A percentile compares a stretch with the other conserved stretches of the same genome.
phyloP scores from a whole-genome alignment of 352 stramenopile species.

The Pythium plurisporium region DNA sequence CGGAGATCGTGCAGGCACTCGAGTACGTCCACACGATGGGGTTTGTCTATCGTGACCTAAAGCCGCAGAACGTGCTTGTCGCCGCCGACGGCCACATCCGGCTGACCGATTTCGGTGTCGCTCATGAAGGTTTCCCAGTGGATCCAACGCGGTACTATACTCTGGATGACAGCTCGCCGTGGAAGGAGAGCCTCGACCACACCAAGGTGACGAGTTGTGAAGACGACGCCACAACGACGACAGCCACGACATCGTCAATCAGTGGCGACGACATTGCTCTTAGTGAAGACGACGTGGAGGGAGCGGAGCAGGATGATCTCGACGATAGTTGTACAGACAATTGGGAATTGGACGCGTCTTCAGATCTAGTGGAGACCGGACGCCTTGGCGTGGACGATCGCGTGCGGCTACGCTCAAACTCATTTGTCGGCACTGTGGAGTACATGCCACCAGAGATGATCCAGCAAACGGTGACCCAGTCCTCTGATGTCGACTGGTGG shows the following conservation, averaged over 20 bases:
- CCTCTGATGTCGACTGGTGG: conserved; percentile 72
- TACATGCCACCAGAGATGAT: conserved; percentile 87
- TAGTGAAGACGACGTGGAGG: neutral
- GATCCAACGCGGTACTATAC: neutral
- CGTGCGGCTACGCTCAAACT: conserved; percentile 69
- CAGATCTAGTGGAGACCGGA: too few species aligned
- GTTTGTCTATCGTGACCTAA: conserved; percentile 59
- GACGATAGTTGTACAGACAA: too few species aligned
- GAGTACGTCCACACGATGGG: conserved; percentile 37
- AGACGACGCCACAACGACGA: neutral
- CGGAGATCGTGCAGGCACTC: conserved; percentile 44
- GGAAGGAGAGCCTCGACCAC: neutral
- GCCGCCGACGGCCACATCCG: conserved; percentile 24
- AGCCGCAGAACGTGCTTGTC: conserved; percentile 40
- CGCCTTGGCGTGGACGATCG: conserved; percentile 60
- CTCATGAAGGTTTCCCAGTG: conserved; percentile 17
- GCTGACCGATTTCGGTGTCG: conserved; percentile 27
- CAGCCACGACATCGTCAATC: neutral
- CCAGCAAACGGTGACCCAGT: conserved; percentile 25
- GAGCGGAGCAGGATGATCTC: neutral
- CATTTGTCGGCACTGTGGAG: conserved; percentile 72
- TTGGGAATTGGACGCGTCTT: too few species aligned
- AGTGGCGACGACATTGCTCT: neutral
- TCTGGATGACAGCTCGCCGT: neutral
- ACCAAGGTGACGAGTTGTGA: neutral